Conservation (phyloP, 2,329 filamentous ascomycete species). For the Paracorniculantispora psalliotae region DNA sequence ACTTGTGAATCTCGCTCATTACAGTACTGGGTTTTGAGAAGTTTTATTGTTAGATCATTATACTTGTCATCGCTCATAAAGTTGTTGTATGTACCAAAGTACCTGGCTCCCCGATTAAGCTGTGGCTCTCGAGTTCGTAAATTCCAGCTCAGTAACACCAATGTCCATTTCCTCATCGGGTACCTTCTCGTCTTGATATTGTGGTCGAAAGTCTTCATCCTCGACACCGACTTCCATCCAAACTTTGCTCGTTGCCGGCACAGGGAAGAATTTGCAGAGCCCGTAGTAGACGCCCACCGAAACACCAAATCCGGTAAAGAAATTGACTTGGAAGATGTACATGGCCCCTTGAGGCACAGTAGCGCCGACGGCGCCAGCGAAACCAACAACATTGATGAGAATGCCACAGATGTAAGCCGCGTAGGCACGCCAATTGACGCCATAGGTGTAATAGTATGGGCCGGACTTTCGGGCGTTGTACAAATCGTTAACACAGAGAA, state of each 20-base stretch:
- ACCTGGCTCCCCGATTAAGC: not conserved
- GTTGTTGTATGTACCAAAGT: not conserved
- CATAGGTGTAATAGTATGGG: constrained; percentile 69
- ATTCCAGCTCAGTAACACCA: not conserved
- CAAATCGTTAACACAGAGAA: constrained; percentile 70
- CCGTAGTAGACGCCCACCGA: constrained; percentile 62
- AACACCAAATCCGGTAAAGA: constrained; percentile 78
- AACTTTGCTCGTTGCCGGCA: constrained; percentile 66
- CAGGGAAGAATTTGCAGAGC: constrained; percentile 63
- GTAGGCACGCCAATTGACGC: constrained; percentile 81
- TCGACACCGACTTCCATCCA: constrained; percentile 75
- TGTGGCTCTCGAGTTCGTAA: not conserved
- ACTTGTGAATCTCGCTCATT: no score
- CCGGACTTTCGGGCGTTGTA: constrained; percentile 65
- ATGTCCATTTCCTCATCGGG: constrained; percentile 29
- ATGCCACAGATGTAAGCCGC: constrained; percentile 78
- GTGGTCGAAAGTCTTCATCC: constrained; percentile 48
- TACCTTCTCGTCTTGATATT: constrained; percentile 34
- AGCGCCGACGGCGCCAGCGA: constrained; percentile 71
- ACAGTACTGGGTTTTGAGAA: no score
- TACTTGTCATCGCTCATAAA: not conserved
- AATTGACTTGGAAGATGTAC: constrained; percentile 89
- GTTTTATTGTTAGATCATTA: not conserved
- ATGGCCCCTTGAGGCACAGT: constrained; percentile 70
- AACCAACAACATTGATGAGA: constrained; percentile 85